Evolutionary conservation across 106 monocot genomes (phyloP), one percentile per base, ranked within the genome.

Genomic region (Dioscorea zingiberensis): DNA sequence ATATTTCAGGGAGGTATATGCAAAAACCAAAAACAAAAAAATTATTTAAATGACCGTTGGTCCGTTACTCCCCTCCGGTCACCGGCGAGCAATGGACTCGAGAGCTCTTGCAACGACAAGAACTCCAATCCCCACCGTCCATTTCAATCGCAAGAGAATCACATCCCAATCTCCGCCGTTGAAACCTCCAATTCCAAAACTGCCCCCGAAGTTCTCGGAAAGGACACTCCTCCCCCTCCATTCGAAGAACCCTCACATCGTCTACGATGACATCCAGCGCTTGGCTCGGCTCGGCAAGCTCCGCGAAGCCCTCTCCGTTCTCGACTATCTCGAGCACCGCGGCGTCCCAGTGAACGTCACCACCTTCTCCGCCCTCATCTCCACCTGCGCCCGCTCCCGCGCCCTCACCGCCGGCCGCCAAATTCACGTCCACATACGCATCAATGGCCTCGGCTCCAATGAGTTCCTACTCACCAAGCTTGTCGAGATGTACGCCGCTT

Each of bases 301-400:
- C 74, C 49, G 51, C 15, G 72, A 81, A 17, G 76, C 84, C 45
- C 89, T 98, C 65, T 28, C 79, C 47, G 49, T 92, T 73, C 97
- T 92, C 62, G 97, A 98, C 68, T 86, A 98, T 79, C 79, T 92
- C 75, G 77, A 85, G 58, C 75, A 66, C 69, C 72, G 76, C 16
- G 87, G 85, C 69, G 58, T 97, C 71, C 88, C 95, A 44, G 77
- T 78, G 74, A 77, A 77, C 27, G 30, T 83, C 64, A 91, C 95
- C 69, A 75, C 95, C 60, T 88, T 97, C 85, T 68, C 91, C 49
- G 15, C 81, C 46, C 88, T 93, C 76, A 81, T 93, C 77, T 61
- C 85, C 44, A 80, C 91, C 55, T 85, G 83, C 86, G 44, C 81
- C 47, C 74, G 73, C 51, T 4, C 62, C 44, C 53, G 48, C 9